Percentiles rank a stretch among this genome's conserved stretches.
These are phyloP conservation scores for Jatropha podagrica DNA, from an alignment of 441 rosid genomes.

Conservation along the genomic window DNA sequence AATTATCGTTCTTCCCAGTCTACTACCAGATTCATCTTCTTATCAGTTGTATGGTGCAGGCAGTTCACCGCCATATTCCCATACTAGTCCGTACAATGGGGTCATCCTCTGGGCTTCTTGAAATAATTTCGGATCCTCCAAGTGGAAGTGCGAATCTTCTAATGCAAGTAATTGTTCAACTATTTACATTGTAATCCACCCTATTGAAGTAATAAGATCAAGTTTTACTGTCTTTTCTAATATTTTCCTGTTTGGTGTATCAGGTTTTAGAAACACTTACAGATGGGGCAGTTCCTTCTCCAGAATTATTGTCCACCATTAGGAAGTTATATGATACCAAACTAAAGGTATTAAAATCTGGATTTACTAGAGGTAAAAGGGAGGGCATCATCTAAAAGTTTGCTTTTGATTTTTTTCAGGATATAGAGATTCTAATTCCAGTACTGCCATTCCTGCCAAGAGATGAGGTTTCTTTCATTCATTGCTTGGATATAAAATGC, in stretches of 20 bases:
- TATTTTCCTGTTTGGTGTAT: slow-evolving; percentile 20
- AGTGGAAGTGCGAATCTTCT: slow-evolving; percentile 88
- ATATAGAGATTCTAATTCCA: slow-evolving; percentile 86
- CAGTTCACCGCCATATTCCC: slow-evolving; percentile 87
- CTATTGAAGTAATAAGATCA: slow-evolving; percentile 22
- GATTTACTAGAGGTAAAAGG: slow-evolving; percentile 15
- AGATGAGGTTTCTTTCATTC: slow-evolving; percentile 64
- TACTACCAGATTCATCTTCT: slow-evolving; percentile 26
- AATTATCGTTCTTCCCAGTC: slow-evolving; percentile 17
- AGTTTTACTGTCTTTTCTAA: slow-evolving; percentile 18
- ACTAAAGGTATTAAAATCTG: slow-evolving; percentile 62
- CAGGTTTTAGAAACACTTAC: slow-evolving; percentile 96
- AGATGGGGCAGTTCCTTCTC: slow-evolving; percentile 81
- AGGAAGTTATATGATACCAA: slow-evolving; percentile 86
- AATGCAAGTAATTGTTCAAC: slow-evolving; percentile 61
- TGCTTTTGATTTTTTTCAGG: slow-evolving; percentile 57
- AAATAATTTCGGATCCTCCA: slow-evolving; percentile 93
- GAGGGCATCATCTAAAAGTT: slow-evolving; percentile 31
- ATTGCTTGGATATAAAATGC: slow-evolving; percentile 5
- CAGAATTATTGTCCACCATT: slow-evolving; percentile 72
- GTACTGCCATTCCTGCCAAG: slow-evolving; percentile 79
- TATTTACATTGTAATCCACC: slow-evolving; percentile 14
- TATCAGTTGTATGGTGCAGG: slow-evolving; percentile 55
- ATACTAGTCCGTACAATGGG: slow-evolving; percentile 98
- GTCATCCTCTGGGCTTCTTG: slow-evolving; percentile 83